Conservation (phyloP, 345 rosid genomes). For the Arabidopsis arenosa region DNA sequence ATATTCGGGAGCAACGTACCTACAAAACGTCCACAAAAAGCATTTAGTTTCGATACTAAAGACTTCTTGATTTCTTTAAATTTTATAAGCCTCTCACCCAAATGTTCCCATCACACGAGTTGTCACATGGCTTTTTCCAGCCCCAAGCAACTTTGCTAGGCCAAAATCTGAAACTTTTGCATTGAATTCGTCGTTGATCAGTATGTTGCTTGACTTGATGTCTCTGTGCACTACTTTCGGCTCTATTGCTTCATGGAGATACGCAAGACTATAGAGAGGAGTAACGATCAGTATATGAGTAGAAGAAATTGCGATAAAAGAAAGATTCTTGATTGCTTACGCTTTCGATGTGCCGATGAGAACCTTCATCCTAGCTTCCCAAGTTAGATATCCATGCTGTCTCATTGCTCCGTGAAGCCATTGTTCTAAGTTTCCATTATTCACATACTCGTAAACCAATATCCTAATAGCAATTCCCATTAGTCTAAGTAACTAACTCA, state of each 20-base stretch:
- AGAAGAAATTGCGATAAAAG: not conserved
- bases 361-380: slow-evolving; percentile 90
- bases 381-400: slow-evolving; percentile 74
- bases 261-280: slow-evolving; percentile 72
- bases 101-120: slow-evolving; percentile 99
- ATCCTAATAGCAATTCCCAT: slow-evolving; percentile 50
- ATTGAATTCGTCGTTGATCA: slow-evolving; percentile 83
- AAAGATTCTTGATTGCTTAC: slow-evolving; percentile 51
- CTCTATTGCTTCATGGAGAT: slow-evolving; percentile 96
- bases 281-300: not conserved
- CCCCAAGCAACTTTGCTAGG: slow-evolving; percentile 92
- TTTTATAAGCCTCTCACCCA: slow-evolving; percentile 55
- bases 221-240: slow-evolving; percentile 99
- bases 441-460: slow-evolving; percentile 88
- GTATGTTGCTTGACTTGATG: slow-evolving; percentile 93
- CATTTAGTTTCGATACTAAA: slow-evolving; percentile 7
- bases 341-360: slow-evolving; percentile 88
- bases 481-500: slow-evolving; percentile 40
- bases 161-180: slow-evolving; percentile 98
- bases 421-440: slow-evolving; percentile 89
- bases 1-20: slow-evolving; percentile 98
- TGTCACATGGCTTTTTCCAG: slow-evolving; percentile 93
- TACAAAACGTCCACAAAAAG: slow-evolving; percentile 45
- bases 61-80: not conserved
- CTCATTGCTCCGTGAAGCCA: slow-evolving; percentile 89